Evolutionary conservation across 2,329 filamentous ascomycete species (phyloP), one percentile per base, ranked within the genome.

Genomic region (Graphilbum fragrans): DNA sequence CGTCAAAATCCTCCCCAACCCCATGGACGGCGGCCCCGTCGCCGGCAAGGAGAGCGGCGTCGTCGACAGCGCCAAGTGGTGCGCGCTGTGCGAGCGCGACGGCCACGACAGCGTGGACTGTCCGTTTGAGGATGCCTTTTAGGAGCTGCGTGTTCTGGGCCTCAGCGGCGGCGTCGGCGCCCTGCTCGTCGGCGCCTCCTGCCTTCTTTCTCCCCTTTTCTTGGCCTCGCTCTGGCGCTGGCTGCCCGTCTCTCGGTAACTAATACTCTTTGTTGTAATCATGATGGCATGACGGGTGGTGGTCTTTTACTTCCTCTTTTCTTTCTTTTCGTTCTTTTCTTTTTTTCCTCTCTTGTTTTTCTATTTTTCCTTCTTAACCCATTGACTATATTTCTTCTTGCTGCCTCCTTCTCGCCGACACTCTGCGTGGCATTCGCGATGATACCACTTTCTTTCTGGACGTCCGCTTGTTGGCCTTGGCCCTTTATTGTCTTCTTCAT

Each of bases 31-130:
- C 41, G 77, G 77, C 2, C 80, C 84, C 2, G 72, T 86, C 20
- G 81, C 84, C 5, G 85, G 85, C 40, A 90, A 86, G 64, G 77
- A 81, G 49, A 86, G 79, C 42, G 82, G 83, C 1, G 65, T 85
- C 37, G 70, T 90, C 49, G 86, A 96, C 53, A 76, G 80, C 41
- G 75, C 81, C 47, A 95, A 94, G 64, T 98, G 92, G 92, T 98
- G 92, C 61, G 92, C 92, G 16, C 69, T 96, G 35, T 98, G 92
- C 58, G 92, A 98, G 67, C 78, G 86, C 47, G 92, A 98, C 55
- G 92, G 92, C 14, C 92, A 98, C 58, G 85, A 95, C 61, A 95
- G 90, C 55, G 88, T 94, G 46, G 86, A 93, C 60, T 94, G 88
- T 61, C 87, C 88, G 12, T 83, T 94, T 60, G 88, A 94, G 63